Conservation (phyloP, 192 early-diverging fungal genomes). For the Coemansia pectinata region DNA sequence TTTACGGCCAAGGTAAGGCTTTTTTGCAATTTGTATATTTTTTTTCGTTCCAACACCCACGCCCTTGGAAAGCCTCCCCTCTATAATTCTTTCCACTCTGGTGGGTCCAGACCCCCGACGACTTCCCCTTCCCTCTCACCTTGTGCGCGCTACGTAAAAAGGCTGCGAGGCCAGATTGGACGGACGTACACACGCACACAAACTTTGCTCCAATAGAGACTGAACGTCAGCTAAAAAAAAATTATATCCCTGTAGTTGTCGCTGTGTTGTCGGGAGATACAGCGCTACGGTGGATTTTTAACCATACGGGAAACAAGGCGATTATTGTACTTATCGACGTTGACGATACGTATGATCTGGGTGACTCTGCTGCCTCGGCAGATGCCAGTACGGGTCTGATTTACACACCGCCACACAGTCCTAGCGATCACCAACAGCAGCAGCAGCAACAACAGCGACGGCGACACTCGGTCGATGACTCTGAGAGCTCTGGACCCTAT, state of each 20-base stretch:
- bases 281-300: conserved; percentile 52
- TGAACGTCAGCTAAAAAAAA: background rate
- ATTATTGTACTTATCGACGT: conserved; percentile 56
- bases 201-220: background rate
- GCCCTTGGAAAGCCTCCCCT: background rate
- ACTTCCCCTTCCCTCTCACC: background rate
- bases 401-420: conserved; percentile 47
- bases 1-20: conserved; percentile 52
- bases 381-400: conserved; percentile 32
- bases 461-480: conserved; percentile 11
- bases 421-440: conserved; percentile 17
- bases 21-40: background rate
- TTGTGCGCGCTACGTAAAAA: background rate
- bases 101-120: background rate
- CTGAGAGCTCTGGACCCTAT: conserved; percentile 44
- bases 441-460: conserved; percentile 1
- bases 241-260: conserved; percentile 33
- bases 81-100: background rate
- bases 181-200: background rate
- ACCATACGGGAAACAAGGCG: conserved; percentile 42
- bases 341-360: conserved; percentile 48
- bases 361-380: conserved; percentile 8
- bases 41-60: background rate
- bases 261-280: conserved; percentile 56
- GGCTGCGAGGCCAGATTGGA: background rate